Base-by-base conservation (phyloP, 139 green algal species). In the Yamagishiella unicocca region DNA sequence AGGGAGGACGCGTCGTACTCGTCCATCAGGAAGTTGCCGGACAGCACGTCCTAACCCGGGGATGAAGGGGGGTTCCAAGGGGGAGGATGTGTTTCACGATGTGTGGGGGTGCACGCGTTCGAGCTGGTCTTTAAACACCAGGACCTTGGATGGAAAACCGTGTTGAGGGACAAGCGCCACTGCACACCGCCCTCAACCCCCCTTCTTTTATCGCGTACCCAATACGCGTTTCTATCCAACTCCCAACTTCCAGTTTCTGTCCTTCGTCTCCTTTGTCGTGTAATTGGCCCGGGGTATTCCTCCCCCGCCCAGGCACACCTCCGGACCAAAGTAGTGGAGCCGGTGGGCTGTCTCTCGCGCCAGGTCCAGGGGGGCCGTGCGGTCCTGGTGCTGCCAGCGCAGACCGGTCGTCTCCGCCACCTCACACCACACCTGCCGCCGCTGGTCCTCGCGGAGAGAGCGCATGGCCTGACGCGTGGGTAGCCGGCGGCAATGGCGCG, bases 361-460 rank as follows among this genome's bases (percentile, higher is more conserved):
- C 33, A 87, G 66, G 4, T 87, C 73, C 42, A 91, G 78, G 0
- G 91, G 89, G 21, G 90, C 46, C 5, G 43, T 46, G 1, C 81
- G 72, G 77, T 94, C 91, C 58, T 64, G 54, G 80, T 87, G 91
- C 24, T 91, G 61, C 40, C 86, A 93, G 2, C 88, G 50, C 66
- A 92, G 40, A 37, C 46, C n/a, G 12, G 88, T 74, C 33, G 82
- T 42, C 27, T 33, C 64, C 6, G 84, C 84, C 54, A 86, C 73
- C 61, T 91, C 88, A 22, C 53, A 31, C 72, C 74, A 89, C 43
- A 72, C 76, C 38, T 24, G 3, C 38, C 27, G 55, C 38, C 58
- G 77, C 77, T 82, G 74, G 22, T 45, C 74, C 50, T 46, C 50
- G 31, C 10, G 1, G 14, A 82, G 50, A 14, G 58, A 12, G 7